Percentiles rank a stretch among this genome's conserved stretches.
Evolutionary conservation across 2,329 filamentous ascomycete genomes (phyloP).

Genomic region (Venturia nashicola): DNA sequence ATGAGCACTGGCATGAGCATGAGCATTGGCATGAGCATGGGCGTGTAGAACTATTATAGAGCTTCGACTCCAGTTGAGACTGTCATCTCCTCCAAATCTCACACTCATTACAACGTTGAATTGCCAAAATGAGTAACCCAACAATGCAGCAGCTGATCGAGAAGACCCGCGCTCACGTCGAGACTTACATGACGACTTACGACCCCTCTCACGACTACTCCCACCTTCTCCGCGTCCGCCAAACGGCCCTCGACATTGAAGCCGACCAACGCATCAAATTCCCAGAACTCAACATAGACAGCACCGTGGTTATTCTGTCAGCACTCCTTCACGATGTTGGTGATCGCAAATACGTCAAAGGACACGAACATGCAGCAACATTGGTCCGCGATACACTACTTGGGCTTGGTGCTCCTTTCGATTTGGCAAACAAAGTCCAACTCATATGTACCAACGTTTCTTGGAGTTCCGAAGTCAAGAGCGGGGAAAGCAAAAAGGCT

Average conservation of each 20-base stretch:
- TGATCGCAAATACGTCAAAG: slow-evolving; percentile 64
- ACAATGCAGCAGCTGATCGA: background rate
- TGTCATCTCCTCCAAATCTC: background rate
- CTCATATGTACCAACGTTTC: slow-evolving; percentile 64
- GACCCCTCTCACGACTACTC: slow-evolving; percentile 82
- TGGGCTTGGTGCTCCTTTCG: slow-evolving; percentile 41
- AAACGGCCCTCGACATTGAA: slow-evolving; percentile 57
- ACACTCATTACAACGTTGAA: background rate
- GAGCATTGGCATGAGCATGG: no score
- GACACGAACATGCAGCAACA: slow-evolving; percentile 33
- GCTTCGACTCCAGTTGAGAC: background rate
- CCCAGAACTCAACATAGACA: slow-evolving; percentile 32
- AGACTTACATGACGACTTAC: slow-evolving; percentile 57
- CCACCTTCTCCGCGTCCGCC: slow-evolving; percentile 69
- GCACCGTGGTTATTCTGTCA: slow-evolving; percentile 49
- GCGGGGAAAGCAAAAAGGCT: slow-evolving; percentile 30
- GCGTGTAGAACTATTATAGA: no score
- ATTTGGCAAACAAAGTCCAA: slow-evolving; percentile 56
- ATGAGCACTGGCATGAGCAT: no score
- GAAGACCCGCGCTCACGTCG: background rate
- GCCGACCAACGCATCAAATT: slow-evolving; percentile 31
- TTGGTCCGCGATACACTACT: slow-evolving; percentile 45
- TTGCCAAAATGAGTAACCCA: background rate
- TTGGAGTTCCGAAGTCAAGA: slow-evolving; percentile 58
- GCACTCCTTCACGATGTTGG: slow-evolving; percentile 81